Evolutionary conservation across 2,329 filamentous ascomycete genomes (phyloP).

Genomic region (Juglanconis sp.): DNA sequence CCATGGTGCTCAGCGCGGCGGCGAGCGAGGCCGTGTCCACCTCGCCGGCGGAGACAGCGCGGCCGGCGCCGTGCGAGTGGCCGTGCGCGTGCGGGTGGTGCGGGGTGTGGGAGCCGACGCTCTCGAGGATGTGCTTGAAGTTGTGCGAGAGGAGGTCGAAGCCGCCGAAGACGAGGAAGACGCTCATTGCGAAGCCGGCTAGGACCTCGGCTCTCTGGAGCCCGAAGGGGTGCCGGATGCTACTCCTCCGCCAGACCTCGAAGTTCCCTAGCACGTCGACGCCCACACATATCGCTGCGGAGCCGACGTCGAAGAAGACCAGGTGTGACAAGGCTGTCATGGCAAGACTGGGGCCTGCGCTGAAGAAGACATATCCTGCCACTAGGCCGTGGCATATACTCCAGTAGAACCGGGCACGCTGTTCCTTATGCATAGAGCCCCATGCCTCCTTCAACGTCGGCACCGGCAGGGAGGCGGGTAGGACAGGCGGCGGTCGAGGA

Average conservation of each 20-base stretch:
- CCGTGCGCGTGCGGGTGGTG: constrained; percentile 64
- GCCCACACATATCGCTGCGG: constrained; percentile 83
- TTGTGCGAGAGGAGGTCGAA: constrained; percentile 94
- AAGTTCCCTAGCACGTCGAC: constrained; percentile 96
- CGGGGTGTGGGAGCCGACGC: constrained; percentile 63
- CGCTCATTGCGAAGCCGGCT: constrained; percentile 91
- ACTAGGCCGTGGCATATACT: constrained; percentile 83
- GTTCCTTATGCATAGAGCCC: constrained; percentile 83
- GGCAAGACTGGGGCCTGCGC: constrained; percentile 79
- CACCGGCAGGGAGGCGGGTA: constrained; percentile 88
- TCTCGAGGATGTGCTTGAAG: constrained; percentile 85
- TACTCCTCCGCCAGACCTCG: constrained; percentile 93
- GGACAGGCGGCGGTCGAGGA: constrained; percentile 76
- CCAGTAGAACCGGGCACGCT: constrained; percentile 81
- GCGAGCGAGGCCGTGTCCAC: constrained; percentile 79
- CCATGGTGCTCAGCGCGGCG: constrained; percentile 76
- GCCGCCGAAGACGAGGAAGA: constrained; percentile 95
- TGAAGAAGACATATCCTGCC: constrained; percentile 81
- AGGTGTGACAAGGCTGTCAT: constrained; percentile 91
- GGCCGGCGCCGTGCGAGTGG: constrained; percentile 13
- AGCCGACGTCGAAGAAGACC: constrained; percentile 92
- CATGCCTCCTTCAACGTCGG: constrained; percentile 87
- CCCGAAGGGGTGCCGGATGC: constrained; percentile 88
- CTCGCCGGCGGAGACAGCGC: constrained; percentile 64
- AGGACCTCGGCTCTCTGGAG: constrained; percentile 91